Evolutionary conservation across 1,284 basidiomycete genomes (phyloP), one percentile per base, ranked within the genome.

Genomic region (Fistulina hepatica): DNA sequence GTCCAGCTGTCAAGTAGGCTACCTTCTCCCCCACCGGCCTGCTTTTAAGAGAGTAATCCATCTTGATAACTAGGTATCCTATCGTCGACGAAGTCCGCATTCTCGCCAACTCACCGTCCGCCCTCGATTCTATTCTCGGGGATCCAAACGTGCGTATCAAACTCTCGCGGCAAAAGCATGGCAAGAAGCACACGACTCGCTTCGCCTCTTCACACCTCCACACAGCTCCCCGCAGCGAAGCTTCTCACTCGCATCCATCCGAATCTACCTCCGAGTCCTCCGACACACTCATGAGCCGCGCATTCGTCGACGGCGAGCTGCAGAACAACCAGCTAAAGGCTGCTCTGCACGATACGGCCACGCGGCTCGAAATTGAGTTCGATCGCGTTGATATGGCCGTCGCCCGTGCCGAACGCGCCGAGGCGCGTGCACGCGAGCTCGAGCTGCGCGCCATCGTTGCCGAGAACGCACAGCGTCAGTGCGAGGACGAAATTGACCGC

Each of bases 301-400:
- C 54, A 8, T 63, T 79, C 21, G 67, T 68, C n/a, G 76, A 79
- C 44, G 73, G 77, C 52, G 73, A 79, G 52, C 67, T 68, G 36
- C 71, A 77, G 48, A 63, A 65, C 21, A 63, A 65, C 42, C 67
- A 69, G 41, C 63, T 80, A 43, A 78, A 75, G 51, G 61, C 64
- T 23, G 51, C 75, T 22, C 61, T 81, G 19, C 64, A 66, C 38
- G 59, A 57, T 34, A 67, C 74, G 4, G 65, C 64, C 23, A 72
- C 76, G 36, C 63, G 67, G 28, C 60, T 81, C 21, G 72, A 78
- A 48, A 58, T 63, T 40, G 76, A 79, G 56, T 68, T 64, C 39
- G 64, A 65, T 28, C 60, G 69, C 32, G 71, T 81, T 20, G 72
- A 78, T 48, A 58, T 63, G 40, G 76, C 78, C 56, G 68, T 64